phyloP scores from a whole-genome alignment of 768 basidiomycete genomes.

The Mrakia frigida region DNA sequence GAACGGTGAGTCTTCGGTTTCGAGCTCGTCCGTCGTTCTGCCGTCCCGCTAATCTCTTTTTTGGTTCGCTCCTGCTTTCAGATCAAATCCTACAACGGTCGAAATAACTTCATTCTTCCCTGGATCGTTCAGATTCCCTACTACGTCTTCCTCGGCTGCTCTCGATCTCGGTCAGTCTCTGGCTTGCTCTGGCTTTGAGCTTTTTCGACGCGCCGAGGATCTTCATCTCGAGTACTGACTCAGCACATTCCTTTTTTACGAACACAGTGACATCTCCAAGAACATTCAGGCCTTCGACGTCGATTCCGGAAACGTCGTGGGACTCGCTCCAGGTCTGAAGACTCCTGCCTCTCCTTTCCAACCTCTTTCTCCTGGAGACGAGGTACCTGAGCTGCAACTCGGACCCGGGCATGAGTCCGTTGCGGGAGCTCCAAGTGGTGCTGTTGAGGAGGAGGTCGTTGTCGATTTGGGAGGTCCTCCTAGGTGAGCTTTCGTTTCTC shows the following conservation, averaged over 20 bases:
- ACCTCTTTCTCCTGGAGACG: conserved; percentile 30
- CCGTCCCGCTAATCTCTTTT: not conserved
- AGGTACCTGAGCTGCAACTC: conserved; percentile 34
- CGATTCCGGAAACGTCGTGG: conserved; percentile 50
- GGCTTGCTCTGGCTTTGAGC: conserved; percentile 42
- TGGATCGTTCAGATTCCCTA: conserved; percentile 64
- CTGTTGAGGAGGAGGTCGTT: conserved; percentile 37
- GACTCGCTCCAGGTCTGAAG: conserved; percentile 39
- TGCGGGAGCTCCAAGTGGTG: not conserved
- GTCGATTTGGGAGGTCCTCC: conserved; percentile 40
- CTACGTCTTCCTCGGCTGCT: conserved; percentile 71
- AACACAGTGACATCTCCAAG: conserved; percentile 13
- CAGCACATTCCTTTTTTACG: not conserved
- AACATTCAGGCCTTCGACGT: conserved; percentile 55
- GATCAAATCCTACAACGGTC: conserved; percentile 64
- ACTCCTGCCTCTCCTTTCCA: conserved; percentile 42
- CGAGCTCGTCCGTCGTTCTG: too few relatives aligned
- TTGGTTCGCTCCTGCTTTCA: conserved; percentile 36
- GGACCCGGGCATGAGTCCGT: conserved; percentile 32
- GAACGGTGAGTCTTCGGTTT: conserved; percentile 50
- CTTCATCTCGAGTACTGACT: not conserved
- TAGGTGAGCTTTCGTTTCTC: not conserved
- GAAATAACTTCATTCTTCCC: conserved; percentile 65
- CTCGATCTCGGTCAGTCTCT: conserved; percentile 47
- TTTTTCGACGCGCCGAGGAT: conserved; percentile 33